Evolutionary conservation across 306 rosid genomes (phyloP).

Genomic region (Cucurbita pepo): DNA sequence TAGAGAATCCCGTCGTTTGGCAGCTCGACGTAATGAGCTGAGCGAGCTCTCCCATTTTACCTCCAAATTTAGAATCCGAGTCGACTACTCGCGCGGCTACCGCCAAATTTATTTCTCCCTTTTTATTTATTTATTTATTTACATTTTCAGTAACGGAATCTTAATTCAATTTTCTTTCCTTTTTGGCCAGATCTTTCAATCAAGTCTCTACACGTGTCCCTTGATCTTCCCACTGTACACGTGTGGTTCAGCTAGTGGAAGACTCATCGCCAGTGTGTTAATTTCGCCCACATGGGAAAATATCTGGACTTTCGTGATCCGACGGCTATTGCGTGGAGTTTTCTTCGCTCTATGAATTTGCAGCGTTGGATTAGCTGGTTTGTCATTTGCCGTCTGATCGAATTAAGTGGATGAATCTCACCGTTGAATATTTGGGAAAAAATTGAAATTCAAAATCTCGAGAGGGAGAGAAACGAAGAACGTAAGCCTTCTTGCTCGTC

Average conservation of each 20-base stretch:
- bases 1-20: not conserved
- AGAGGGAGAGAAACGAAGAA: conserved; percentile 1
- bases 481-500: not conserved
- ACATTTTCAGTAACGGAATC: not conserved
- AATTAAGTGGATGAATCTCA: not conserved
- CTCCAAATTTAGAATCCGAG: not conserved
- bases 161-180: not conserved
- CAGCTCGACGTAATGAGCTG: not conserved
- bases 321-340: not conserved
- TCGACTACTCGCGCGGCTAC: not conserved
- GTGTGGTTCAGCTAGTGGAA: not conserved
- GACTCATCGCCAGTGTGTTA: not conserved
- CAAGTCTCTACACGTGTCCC: not conserved
- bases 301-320: not conserved
- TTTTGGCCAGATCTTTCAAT: not conserved
- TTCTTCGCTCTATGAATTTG: conserved; percentile 2
- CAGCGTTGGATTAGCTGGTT: not conserved
- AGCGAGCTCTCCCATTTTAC: not conserved
- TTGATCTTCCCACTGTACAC: not conserved
- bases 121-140: not conserved
- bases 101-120: not conserved
- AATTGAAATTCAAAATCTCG: conserved; percentile 8
- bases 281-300: not conserved
- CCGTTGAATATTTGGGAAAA: conserved; percentile 7
- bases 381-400: not conserved